Percentiles rank a stretch among this genome's conserved stretches.
Evolutionary conservation across 108 stramenopile species (phyloP).

Genomic region (Epithemia pelagica): DNA sequence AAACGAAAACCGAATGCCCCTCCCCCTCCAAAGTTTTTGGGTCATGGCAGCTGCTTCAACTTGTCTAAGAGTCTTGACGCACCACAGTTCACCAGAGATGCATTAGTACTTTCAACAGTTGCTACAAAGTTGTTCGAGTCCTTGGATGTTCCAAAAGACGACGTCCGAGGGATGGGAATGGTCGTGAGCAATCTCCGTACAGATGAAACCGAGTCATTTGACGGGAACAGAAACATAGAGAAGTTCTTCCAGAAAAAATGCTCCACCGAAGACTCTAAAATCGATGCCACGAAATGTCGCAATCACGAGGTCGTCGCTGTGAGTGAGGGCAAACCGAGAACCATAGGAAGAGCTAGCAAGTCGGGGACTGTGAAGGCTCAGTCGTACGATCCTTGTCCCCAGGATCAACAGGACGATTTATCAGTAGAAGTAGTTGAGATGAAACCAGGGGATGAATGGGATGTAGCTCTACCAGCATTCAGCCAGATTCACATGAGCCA

Average conservation of each 20-base stretch:
- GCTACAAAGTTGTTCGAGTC: constrained; percentile 55
- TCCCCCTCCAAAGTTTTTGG: constrained; percentile 59
- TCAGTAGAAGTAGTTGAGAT: not conserved
- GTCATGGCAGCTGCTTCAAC: constrained; percentile 83
- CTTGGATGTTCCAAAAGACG: constrained; percentile 45
- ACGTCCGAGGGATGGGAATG: constrained; percentile 84
- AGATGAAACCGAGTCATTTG: constrained; percentile 17
- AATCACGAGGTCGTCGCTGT: not conserved
- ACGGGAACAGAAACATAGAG: not conserved
- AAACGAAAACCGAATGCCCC: constrained; percentile 53
- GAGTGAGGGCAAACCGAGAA: not conserved
- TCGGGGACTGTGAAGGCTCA: not conserved
- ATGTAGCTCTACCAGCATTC: constrained; percentile 30
- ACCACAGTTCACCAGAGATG: constrained; percentile 47
- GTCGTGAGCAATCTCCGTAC: constrained; percentile 50
- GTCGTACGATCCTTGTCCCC: not conserved
- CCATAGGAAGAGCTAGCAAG: too few species aligned
- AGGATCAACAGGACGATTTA: not conserved
- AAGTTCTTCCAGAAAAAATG: not conserved
- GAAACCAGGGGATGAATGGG: constrained; percentile 4
- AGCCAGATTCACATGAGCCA: constrained; percentile 49
- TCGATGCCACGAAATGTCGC: not conserved
- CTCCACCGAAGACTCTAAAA: not conserved
- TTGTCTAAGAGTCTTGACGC: constrained; percentile 53
- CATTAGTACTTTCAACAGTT: constrained; percentile 29